These are phyloP conservation scores for Diaporthe amygdali DNA, from an alignment of 2,329 filamentous ascomycete species.

Conservation along the genomic window DNA sequence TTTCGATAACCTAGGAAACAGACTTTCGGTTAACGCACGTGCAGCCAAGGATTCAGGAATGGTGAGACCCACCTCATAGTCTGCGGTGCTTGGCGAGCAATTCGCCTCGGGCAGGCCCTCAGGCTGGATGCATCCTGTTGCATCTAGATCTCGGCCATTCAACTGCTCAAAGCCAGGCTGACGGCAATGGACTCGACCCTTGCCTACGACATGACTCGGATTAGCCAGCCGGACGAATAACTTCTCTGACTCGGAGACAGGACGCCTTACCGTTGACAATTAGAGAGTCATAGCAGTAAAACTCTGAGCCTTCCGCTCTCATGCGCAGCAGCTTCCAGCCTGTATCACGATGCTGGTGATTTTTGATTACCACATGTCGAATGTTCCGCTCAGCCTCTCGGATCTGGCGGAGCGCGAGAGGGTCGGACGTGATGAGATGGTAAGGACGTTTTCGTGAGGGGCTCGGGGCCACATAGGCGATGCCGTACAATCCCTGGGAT, in stretches of 20 bases:
- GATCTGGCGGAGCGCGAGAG: conserved; percentile 22
- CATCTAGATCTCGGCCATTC: conserved; percentile 23
- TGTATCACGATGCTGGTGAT: conserved; percentile 27
- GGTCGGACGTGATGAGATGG: conserved; percentile 20
- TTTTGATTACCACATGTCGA: conserved; percentile 26
- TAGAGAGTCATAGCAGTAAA: conserved; percentile 31
- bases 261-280: conserved; percentile 29
- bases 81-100: conserved; percentile 9
- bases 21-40: not conserved
- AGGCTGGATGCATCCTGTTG: conserved; percentile 24
- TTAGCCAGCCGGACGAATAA: not conserved
- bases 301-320: conserved; percentile 27
- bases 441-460: conserved; percentile 26
- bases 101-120: not conserved
- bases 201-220: conserved; percentile 20
- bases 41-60: not conserved
- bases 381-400: conserved; percentile 24
- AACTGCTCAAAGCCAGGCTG: conserved; percentile 21
- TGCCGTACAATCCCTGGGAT: conserved; percentile 25
- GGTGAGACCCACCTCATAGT: not conserved
- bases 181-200: conserved; percentile 31
- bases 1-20: conserved; percentile 25
- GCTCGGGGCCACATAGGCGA: conserved; percentile 27
- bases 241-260: not conserved
- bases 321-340: conserved; percentile 27